These are phyloP conservation scores for Xylariomycetidae sp. DNA, from an alignment of 2,329 filamentous ascomycete genomes.

Conservation along the genomic window DNA sequence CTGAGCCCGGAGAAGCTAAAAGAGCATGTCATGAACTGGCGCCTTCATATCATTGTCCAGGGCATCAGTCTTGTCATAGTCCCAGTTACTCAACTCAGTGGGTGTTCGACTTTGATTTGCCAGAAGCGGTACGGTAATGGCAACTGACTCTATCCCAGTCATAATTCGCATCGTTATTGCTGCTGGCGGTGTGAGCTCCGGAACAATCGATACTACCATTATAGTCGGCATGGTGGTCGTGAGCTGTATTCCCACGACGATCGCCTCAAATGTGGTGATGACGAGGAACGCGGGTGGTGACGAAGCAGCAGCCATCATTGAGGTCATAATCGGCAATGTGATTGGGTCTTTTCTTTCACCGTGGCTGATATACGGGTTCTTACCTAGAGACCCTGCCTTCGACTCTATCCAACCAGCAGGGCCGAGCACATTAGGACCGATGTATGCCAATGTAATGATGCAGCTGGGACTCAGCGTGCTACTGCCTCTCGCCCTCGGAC, in stretches of 20 bases:
- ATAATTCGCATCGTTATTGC: constrained; percentile 44
- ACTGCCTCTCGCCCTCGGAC: constrained; percentile 59
- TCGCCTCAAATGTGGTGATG: constrained; percentile 71
- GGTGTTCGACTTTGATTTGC: too few species aligned
- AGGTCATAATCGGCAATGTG: constrained; percentile 67
- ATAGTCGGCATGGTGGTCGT: constrained; percentile 64
- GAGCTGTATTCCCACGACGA: constrained; percentile 67
- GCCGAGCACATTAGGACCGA: constrained; percentile 48
- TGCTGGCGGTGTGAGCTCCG: constrained; percentile 42
- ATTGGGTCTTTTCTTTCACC: constrained; percentile 65
- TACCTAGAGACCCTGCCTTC: constrained; percentile 49
- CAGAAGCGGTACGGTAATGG: too few species aligned
- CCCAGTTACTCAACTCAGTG: constrained; percentile 57
- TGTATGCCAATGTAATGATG: constrained; percentile 64
- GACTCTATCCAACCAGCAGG: constrained; percentile 50
- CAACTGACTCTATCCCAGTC: constrained; percentile 25
- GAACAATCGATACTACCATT: constrained; percentile 59
- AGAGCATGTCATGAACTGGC: constrained; percentile 60
- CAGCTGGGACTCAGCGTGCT: constrained; percentile 65
- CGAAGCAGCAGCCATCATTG: constrained; percentile 59
- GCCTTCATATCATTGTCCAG: constrained; percentile 64
- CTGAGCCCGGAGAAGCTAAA: constrained; percentile 58
- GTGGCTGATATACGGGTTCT: constrained; percentile 57
- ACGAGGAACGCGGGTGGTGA: constrained; percentile 65
- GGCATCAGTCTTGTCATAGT: constrained; percentile 63